Base-by-base conservation (phyloP, 2,329 filamentous ascomycete species). In the Stemphylium lycopersici region DNA sequence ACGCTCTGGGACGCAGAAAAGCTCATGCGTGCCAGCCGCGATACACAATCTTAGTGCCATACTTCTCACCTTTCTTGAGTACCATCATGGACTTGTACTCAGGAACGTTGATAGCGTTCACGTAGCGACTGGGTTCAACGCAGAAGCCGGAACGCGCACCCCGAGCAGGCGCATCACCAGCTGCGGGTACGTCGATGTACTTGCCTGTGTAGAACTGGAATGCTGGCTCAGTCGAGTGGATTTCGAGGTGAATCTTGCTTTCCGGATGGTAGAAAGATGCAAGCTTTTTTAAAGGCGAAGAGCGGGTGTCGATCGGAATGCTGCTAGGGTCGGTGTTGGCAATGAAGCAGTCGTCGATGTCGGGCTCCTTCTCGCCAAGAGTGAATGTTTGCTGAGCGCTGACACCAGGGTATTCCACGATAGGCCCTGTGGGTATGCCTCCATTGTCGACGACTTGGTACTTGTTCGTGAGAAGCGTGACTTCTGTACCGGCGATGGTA, bases 131-230 rank as follows among this genome's bases (percentile, higher is more conserved):
- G 0, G 93, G 93, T 81, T 99, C 95, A 38, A 96, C 88, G 75
- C 92, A 96, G 79, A 98, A 96, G 0, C 90, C 93, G 39, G 87
- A 86, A 43, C 91, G 84, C 3, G 85, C 71, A 0, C 83, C 84
- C 43, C 90, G 84, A 1, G 88, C 87, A 0, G 88, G 85, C 24
- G 84, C 75, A 2, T 79, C 81, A 29, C 78, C 81, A 18, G 81
- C 79, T 54, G 76, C 88, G 0, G 90, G 88, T 11, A 96, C 88
- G 66, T 95, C 80, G 62, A 96, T 92, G 70, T 87, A 88, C 70
- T 90, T 88, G 61, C 93, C 95, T 0, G 92, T 96, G 78, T 98
- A 98, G 79, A 97, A 96, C 76, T 98, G 93, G 81, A 97, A 98
- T 0, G 91, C 90, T 0, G 95, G 95, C 80, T 98, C 93, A 0